Percentiles rank a stretch among this genome's conserved stretches.
Conservation (phyloP, 2,329 filamentous ascomycete genomes). For the Cordyceps cicadae region DNA sequence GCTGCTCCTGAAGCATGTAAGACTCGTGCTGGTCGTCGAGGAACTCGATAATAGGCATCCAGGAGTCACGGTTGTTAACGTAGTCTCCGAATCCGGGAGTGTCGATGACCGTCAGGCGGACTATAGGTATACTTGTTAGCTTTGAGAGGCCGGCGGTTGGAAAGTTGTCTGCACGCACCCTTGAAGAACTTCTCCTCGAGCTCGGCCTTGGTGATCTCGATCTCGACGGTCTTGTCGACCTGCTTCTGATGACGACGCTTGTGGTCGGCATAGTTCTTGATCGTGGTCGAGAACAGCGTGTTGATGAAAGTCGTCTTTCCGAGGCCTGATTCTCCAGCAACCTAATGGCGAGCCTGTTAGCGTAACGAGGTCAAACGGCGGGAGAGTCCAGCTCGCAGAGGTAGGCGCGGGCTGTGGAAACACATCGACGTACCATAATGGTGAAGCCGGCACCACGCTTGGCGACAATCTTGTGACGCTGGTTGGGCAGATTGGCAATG, state of each 20-base stretch:
- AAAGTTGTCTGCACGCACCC: constrained; percentile 47
- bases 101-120: constrained; percentile 97
- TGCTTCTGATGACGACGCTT: constrained; percentile 99
- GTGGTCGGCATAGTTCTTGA: constrained; percentile 99
- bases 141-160: background rate
- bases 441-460: constrained; percentile 95
- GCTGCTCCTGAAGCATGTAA: constrained; percentile 99
- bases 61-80: constrained; percentile 99
- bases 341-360: constrained; percentile 41
- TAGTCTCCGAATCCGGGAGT: constrained; percentile 99
- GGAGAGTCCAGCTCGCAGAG: background rate
- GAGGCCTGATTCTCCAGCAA: constrained; percentile 95
- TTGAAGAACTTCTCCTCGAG: constrained; percentile 99
- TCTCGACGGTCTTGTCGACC: constrained; percentile 99
- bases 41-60: constrained; percentile 99
- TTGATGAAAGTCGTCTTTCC: constrained; percentile 99
- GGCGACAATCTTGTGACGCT: constrained; percentile 66
- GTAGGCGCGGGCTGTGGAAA: background rate
- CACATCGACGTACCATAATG: constrained; percentile 69
- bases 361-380: background rate
- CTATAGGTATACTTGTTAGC: constrained; percentile 36
- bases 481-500: constrained; percentile 67
- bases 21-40: constrained; percentile 99
- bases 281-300: constrained; percentile 98
- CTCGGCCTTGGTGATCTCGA: constrained; percentile 99